Evolutionary conservation across 2,329 filamentous ascomycete genomes (phyloP).

Genomic region (Ascosphaera apis): DNA sequence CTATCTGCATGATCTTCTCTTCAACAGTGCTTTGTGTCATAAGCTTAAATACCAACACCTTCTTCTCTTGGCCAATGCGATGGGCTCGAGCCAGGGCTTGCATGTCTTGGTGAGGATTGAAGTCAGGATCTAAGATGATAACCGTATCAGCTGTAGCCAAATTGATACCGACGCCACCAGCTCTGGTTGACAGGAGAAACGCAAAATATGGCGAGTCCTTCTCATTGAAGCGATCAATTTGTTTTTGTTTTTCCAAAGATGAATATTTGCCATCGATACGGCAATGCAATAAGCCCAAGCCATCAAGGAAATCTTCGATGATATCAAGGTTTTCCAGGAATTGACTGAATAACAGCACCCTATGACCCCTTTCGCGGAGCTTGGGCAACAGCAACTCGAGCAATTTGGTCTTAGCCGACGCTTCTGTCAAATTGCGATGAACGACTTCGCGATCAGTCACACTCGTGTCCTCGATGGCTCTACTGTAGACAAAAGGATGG

Average conservation of each 20-base stretch:
- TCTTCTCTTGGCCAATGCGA: constrained; percentile 87
- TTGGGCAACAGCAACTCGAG: constrained; percentile 72
- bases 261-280: constrained; percentile 70
- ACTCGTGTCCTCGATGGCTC: constrained; percentile 64
- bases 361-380: constrained; percentile 60
- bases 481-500: constrained; percentile 87
- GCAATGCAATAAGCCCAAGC: constrained; percentile 47
- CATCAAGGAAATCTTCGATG: constrained; percentile 71
- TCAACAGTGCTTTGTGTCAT: constrained; percentile 77
- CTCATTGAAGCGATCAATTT: constrained; percentile 83
- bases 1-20: constrained; percentile 90
- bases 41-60: constrained; percentile 84
- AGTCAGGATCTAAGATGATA: constrained; percentile 90
- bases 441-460: constrained; percentile 34
- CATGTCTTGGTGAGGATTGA: constrained; percentile 94
- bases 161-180: constrained; percentile 93
- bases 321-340: constrained; percentile 74
- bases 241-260: constrained; percentile 72
- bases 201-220: constrained; percentile 64
- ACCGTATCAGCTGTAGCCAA: constrained; percentile 92
- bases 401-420: constrained; percentile 69
- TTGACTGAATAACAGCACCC: constrained; percentile 88
- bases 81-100: constrained; percentile 88
- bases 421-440: constrained; percentile 68
- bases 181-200: constrained; percentile 79